Conservation (phyloP, 2,329 filamentous ascomycete genomes). For the Xylaria sp. region DNA sequence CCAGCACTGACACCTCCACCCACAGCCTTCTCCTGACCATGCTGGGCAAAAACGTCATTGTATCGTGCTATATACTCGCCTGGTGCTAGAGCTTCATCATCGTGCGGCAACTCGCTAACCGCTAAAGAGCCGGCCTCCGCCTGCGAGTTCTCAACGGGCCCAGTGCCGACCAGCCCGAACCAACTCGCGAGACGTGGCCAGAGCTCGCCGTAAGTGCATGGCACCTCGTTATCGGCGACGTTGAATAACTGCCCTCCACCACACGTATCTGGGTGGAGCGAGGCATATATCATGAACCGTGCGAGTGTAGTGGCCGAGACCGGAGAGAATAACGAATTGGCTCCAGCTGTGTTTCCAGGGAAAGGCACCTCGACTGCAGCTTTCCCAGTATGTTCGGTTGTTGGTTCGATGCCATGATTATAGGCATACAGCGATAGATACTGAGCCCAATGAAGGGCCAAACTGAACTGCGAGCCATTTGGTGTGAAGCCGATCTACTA, state of each 20-base stretch:
- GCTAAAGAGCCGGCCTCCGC: not conserved
- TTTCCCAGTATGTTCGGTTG: not conserved
- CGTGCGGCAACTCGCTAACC: slow-evolving; percentile 5
- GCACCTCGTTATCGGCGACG: slow-evolving; percentile 38
- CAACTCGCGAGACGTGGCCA: slow-evolving; percentile 42
- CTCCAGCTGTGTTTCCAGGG: slow-evolving; percentile 37
- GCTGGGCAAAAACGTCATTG: slow-evolving; percentile 39
- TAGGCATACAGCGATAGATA: slow-evolving; percentile 46
- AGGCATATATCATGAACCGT: slow-evolving; percentile 40
- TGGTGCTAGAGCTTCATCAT: slow-evolving; percentile 24
- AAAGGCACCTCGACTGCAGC: slow-evolving; percentile 35
- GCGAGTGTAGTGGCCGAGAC: slow-evolving; percentile 42
- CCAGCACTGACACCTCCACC: slow-evolving; percentile 46
- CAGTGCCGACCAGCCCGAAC: slow-evolving; percentile 42
- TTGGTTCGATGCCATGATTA: slow-evolving; percentile 33
- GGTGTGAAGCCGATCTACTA: slow-evolving; percentile 45
- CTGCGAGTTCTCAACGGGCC: slow-evolving; percentile 18
- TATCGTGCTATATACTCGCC: slow-evolving; percentile 43
- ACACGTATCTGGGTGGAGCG: slow-evolving; percentile 37
- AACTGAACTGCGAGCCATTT: slow-evolving; percentile 44
- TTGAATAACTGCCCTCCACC: slow-evolving; percentile 43
- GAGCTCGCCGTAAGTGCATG: slow-evolving; percentile 38
- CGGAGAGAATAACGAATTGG: slow-evolving; percentile 40
- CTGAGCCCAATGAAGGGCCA: slow-evolving; percentile 49
- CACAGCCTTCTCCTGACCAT: slow-evolving; percentile 35